Evolutionary conservation across 2,329 filamentous ascomycete species (phyloP).

Genomic region (Colletotrichum abscissum): DNA sequence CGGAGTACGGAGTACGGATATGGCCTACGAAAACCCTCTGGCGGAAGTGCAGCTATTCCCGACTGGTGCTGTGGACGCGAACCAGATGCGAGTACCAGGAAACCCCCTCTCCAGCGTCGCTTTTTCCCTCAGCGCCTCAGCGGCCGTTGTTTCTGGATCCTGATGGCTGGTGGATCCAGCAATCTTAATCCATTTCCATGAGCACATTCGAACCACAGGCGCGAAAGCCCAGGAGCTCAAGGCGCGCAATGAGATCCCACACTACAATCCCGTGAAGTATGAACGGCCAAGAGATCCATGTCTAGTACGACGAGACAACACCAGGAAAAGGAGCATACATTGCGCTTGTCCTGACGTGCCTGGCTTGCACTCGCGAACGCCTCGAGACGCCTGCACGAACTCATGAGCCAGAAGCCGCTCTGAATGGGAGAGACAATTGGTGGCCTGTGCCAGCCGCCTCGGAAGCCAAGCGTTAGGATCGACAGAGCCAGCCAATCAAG

Average conservation of each 20-base stretch:
- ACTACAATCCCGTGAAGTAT: no score
- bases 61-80: background rate
- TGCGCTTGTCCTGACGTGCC: constrained; percentile 4
- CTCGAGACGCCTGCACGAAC: constrained; percentile 6
- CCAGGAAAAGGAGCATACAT: background rate
- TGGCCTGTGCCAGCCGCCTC: constrained; percentile 21
- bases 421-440: background rate
- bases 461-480: constrained; percentile 24
- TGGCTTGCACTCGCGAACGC: background rate
- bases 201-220: constrained; percentile 17
- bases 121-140: constrained; percentile 27
- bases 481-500: constrained; percentile 21
- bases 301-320: background rate
- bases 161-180: constrained; percentile 17
- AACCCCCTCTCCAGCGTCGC: constrained; percentile 16
- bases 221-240: constrained; percentile 4
- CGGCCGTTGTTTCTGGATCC: constrained; percentile 11
- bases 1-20: background rate
- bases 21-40: background rate
- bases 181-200: constrained; percentile 22
- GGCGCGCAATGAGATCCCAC: background rate
- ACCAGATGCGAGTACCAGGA: constrained; percentile 6
- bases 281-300: background rate
- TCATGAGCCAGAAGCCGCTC: background rate
- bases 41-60: constrained; percentile 5